Evolutionary conservation across 2,329 filamentous ascomycete genomes (phyloP).

Genomic region (Eurotiales sp.): DNA sequence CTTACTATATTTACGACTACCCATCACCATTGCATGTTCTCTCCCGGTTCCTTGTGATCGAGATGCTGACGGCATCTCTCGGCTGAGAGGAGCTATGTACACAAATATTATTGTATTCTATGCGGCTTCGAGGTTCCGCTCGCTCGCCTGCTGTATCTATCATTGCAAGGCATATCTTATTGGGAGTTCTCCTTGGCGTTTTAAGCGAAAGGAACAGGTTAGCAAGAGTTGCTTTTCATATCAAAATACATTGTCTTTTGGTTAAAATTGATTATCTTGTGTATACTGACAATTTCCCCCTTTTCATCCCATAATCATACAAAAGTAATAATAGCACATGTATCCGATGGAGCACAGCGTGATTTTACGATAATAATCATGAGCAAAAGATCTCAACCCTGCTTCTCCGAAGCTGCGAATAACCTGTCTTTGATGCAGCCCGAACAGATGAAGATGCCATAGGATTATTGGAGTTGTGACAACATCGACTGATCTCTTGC

Average conservation of each 20-base stretch:
- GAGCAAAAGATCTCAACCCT: slow-evolving; percentile 1
- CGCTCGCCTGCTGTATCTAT: neutral
- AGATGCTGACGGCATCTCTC: no score
- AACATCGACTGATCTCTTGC: slow-evolving; percentile 36
- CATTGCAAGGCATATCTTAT: slow-evolving; percentile 3
- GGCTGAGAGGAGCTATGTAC: no score
- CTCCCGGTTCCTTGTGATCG: neutral
- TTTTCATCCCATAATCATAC: neutral
- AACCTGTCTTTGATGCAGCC: neutral
- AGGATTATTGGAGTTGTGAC: slow-evolving; percentile 12
- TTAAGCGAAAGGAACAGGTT: slow-evolving; percentile 4
- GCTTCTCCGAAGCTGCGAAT: neutral
- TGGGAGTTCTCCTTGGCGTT: slow-evolving; percentile 6
- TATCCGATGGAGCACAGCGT: neutral
- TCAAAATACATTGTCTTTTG: neutral
- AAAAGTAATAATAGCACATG: neutral
- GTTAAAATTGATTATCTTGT: neutral
- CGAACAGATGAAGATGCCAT: neutral
- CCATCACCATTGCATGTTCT: neutral
- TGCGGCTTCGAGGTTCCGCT: neutral
- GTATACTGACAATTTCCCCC: neutral
- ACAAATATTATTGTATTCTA: neutral
- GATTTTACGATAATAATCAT: neutral
- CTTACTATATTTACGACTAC: neutral
- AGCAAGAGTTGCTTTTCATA: neutral